Percentiles rank a stretch among this genome's conserved stretches.
phyloP scores from a whole-genome alignment of 345 rosid species.

The Lepidium didymum region DNA sequence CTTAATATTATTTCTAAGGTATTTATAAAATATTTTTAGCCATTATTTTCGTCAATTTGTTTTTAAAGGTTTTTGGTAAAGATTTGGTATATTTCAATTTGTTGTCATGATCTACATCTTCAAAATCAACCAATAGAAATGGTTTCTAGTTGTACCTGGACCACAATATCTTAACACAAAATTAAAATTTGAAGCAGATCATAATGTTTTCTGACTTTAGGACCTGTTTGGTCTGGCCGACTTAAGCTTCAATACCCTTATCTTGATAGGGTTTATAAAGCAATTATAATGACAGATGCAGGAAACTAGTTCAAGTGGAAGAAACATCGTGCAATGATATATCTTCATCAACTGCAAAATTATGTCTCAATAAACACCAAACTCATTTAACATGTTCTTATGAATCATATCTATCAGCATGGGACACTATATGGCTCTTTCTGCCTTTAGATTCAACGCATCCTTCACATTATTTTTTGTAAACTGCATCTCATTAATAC shows the following conservation, averaged over 20 bases:
- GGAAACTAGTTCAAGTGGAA: constrained; percentile 29
- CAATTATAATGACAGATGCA: constrained; percentile 29
- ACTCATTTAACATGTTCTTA: constrained; percentile 14
- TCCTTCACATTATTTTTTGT: constrained; percentile 7
- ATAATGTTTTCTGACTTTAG: neutral
- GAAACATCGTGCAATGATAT: constrained; percentile 13
- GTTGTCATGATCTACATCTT: neutral
- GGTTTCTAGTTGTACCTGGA: constrained; percentile 1
- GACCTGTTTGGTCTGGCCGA: constrained; percentile 18
- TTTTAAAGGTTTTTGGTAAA: too few relatives aligned
- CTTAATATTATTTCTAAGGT: neutral
- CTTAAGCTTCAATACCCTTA: constrained; percentile 6
- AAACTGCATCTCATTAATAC: constrained; percentile 5
- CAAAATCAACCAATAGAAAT: neutral
- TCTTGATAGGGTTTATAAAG: constrained; percentile 19
- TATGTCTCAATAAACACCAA: constrained; percentile 25
- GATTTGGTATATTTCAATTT: neutral
- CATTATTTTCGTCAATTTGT: too few relatives aligned
- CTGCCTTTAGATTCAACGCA: constrained; percentile 15
- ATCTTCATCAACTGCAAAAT: constrained; percentile 23
- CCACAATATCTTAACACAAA: neutral
- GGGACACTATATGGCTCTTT: constrained; percentile 27
- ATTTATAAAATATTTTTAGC: too few relatives aligned
- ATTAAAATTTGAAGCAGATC: neutral
- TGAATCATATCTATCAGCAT: constrained; percentile 32